Conservation (phyloP, 345 rosid genomes). For the Eucalyptus sp. region DNA sequence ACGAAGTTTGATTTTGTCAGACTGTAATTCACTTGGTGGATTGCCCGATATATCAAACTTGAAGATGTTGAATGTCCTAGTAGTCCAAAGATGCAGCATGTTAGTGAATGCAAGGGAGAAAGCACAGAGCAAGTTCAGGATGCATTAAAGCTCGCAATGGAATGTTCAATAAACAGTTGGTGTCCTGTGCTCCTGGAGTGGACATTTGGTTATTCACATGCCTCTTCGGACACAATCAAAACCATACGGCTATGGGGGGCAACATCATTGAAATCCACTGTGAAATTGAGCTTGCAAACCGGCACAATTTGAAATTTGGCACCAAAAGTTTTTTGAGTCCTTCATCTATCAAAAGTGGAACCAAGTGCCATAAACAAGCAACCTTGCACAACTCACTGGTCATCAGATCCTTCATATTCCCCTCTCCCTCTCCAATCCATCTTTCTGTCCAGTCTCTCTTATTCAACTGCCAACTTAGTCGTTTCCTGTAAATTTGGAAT, state of each 20-base stretch:
- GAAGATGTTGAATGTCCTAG: background rate
- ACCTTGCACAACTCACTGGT: background rate
- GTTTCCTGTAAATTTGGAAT: background rate
- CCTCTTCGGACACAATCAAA: background rate
- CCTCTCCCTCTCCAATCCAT: background rate
- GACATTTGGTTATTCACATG: background rate
- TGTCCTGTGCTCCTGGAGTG: background rate
- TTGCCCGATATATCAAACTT: background rate
- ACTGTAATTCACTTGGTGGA: background rate
- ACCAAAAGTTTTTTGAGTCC: background rate
- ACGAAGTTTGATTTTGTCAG: background rate
- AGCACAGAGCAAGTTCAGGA: background rate
- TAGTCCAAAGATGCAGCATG: background rate
- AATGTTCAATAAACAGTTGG: background rate
- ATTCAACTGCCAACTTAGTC: background rate
- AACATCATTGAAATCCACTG: background rate
- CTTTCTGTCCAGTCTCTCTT: background rate
- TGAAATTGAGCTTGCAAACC: background rate
- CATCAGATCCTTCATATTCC: background rate
- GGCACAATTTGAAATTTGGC: background rate
- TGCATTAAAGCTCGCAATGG: background rate
- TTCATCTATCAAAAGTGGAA: background rate
- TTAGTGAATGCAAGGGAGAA: background rate
- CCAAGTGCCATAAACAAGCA: background rate
- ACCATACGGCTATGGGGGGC: background rate